Evolutionary conservation across 768 basidiomycete species (phyloP), one percentile per base, ranked within the genome.

Genomic region (Multifurca ochricompacta): DNA sequence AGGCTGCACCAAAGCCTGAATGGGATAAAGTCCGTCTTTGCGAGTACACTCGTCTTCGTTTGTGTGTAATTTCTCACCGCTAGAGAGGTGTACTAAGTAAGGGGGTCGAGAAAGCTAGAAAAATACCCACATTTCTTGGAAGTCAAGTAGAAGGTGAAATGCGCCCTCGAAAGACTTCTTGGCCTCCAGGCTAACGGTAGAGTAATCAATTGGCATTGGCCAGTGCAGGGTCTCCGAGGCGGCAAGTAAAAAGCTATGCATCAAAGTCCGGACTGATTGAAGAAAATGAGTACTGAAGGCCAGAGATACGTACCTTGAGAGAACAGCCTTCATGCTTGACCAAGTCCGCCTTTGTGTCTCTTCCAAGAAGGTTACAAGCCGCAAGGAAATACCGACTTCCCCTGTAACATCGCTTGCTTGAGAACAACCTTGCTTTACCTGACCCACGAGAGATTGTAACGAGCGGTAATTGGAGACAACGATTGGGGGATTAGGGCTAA

Each of bases 1-100:
- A 2, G 94, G 89, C 40, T 85, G 82, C 3, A 91, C 78, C 16
- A 99, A 78, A 2, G 88, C 85, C 65, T 91, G 85, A 16, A 98
- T 63, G 2, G 96, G 80, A 68, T 94, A 94, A 31, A 97, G 65
- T 0, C 84, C 82, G 44, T 81, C 77, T 63, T 77, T 73, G 60
- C 74, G 72, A 8, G 59, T 59, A 25, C 44, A 62, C 54, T 53
- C 41, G 42, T 36, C 58, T 28, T 57, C 48, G 25, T 50, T 35
- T 59, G 63, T 42, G 25, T 71, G 70, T n/a, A 82, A 65, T 36
- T 74, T 71, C 49, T 78, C 72, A 11, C 81, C 83, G 31, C 87
- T 87, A 51, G 44, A 48, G 43, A 30, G 25, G 21, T 25, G 23
- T 18, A 39, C 35, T 48, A 14, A 36, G 62, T 51, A 36, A 45